Evolutionary conservation across 2,329 filamentous ascomycete genomes (phyloP), one percentile per base, ranked within the genome.

Genomic region (Fusarium algeriense): DNA sequence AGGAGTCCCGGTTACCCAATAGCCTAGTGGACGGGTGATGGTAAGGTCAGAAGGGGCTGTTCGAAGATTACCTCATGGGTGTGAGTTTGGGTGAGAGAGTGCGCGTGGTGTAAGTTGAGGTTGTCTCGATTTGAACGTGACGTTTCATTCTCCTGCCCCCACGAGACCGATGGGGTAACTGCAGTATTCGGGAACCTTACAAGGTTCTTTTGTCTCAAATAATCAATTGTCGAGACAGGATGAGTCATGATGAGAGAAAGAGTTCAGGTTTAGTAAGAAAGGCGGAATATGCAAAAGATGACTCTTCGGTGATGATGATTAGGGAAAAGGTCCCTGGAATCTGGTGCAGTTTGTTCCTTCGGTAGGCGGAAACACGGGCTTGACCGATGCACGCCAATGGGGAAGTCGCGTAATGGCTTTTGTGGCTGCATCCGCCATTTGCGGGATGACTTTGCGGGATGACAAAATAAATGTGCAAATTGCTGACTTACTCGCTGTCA

Each of bases 311-410:
- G 49, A 55, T 50, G 54, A 58, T 50, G 59, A 32, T 40, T 45
- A 48, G 48, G 23, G 20, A 26, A 65, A 35, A 68, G 43, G 68
- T 40, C 13, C 32, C 48, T 52, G 64, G 37, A 72, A 66, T 55
- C 60, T 38, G 49, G 58, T 58, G 64, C 65, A 69, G 64, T 40
- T 40, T 61, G 40, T 61, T 45, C 45, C 53, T 41, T 56, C 49
- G 41, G 53, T 45, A 50, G 59, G 49, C 49, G 41, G 65, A 63
- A 68, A 58, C 64, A 64, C 73, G 71, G 73, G 73, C 55, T 75
- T 75, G 73, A 50, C 73, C 73, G 73, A 75, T 74, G 73, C 73
- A 75, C 19, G 62, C 58, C 52, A 71, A 73, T 52, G 57, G 69
- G 63, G 48, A 64, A 60, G 61, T 71, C 69, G 63, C 56, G 69